These are phyloP conservation scores for Phytopythium aichiense DNA, from an alignment of 352 stramenopile genomes.

Conservation along the genomic window DNA sequence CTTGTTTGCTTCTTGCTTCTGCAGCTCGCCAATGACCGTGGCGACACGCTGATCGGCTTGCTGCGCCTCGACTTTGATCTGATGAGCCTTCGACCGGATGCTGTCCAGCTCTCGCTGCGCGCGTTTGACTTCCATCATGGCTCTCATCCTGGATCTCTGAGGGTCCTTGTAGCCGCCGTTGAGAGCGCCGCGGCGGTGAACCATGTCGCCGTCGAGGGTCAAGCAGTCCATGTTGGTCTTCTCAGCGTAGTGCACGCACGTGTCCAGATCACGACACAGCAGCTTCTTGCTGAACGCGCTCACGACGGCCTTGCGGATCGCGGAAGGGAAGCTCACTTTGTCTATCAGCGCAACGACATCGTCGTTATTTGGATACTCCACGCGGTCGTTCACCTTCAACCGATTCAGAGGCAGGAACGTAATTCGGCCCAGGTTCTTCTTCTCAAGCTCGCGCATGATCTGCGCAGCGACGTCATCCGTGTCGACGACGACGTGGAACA, in stretches of 20 bases:
- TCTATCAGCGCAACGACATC: constrained; percentile 82
- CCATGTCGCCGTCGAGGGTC: constrained; percentile 98
- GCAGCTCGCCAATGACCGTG: constrained; percentile 77
- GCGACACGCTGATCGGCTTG: constrained; percentile 88
- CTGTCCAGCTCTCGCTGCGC: constrained; percentile 73
- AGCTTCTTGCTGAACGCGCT: constrained; percentile 97
- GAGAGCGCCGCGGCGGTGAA: constrained; percentile 95
- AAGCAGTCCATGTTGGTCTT: constrained; percentile 96
- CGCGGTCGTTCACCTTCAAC: constrained; percentile 83
- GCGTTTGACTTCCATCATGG: constrained; percentile 82
- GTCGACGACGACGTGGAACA: constrained; percentile 99
- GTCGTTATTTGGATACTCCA: constrained; percentile 71
- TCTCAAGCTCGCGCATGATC: constrained; percentile 94
- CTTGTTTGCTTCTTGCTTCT: constrained; percentile 80
- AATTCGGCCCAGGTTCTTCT: constrained; percentile 92
- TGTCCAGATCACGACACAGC: constrained; percentile 92
- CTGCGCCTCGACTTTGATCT: constrained; percentile 86
- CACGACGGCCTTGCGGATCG: constrained; percentile 91
- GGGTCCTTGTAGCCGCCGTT: constrained; percentile 96
- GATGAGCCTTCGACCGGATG: constrained; percentile 68
- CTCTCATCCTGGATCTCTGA: constrained; percentile 61
- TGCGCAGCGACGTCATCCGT: constrained; percentile 94
- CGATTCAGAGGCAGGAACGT: constrained; percentile 97
- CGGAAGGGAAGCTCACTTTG: constrained; percentile 79
- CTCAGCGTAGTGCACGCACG: constrained; percentile 74